These are phyloP conservation scores for Fomes fomentarius DNA, from an alignment of 1,284 basidiomycete species.

Conservation along the genomic window DNA sequence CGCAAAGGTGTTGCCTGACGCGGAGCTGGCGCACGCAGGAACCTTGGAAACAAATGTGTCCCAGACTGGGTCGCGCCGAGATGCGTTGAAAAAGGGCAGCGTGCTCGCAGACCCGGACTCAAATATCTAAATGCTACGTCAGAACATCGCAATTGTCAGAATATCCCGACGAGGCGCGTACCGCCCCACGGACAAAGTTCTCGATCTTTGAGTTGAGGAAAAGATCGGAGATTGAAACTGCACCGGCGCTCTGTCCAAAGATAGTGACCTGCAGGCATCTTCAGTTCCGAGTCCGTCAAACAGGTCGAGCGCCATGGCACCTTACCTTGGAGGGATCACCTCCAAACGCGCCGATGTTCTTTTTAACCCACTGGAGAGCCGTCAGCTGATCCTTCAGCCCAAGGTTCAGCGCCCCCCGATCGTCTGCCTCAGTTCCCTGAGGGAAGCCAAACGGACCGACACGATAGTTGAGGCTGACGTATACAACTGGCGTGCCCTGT, in stretches of 20 bases:
- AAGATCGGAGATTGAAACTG: slow-evolving; percentile 46
- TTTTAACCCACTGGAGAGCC: slow-evolving; percentile 51
- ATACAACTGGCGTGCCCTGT: slow-evolving; percentile 61
- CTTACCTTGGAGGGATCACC: slow-evolving; percentile 48
- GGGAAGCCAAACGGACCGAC: slow-evolving; percentile 53
- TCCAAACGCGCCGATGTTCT: slow-evolving; percentile 49
- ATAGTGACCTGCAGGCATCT: slow-evolving; percentile 44
- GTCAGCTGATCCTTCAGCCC: slow-evolving; percentile 47
- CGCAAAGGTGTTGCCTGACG: slow-evolving; percentile 2
- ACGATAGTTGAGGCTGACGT: slow-evolving; percentile 60
- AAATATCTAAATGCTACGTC: slow-evolving; percentile 12
- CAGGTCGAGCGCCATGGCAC: background rate
- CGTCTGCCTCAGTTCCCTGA: slow-evolving; percentile 46
- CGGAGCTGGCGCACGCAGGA: slow-evolving; percentile 9
- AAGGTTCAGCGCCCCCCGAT: slow-evolving; percentile 43
- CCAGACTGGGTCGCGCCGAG: slow-evolving; percentile 15
- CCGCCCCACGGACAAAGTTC: slow-evolving; percentile 45
- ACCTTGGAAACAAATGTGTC: slow-evolving; percentile 11
- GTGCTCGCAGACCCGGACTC: slow-evolving; percentile 20
- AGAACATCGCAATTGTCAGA: background rate
- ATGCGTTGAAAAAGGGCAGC: slow-evolving; percentile 10
- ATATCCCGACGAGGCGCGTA: slow-evolving; percentile 26
- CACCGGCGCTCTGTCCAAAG: slow-evolving; percentile 58
- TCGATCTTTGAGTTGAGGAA: slow-evolving; percentile 46
- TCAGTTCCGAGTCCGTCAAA: background rate